These are phyloP conservation scores for Glebionis coronaria DNA, from an alignment of 129 eudicot species.

Conservation along the genomic window DNA sequence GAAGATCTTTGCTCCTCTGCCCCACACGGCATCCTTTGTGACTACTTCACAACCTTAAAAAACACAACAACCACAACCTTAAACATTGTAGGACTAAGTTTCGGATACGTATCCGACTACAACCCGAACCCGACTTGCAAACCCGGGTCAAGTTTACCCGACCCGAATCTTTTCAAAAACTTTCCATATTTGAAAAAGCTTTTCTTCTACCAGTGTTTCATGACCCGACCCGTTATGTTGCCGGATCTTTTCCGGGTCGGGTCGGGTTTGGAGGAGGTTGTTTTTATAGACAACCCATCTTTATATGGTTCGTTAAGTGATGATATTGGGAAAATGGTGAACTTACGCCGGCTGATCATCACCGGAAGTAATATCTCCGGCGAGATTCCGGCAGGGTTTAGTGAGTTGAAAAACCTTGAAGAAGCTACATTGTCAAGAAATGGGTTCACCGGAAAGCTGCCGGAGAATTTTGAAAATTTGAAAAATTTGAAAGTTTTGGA, in stretches of 20 bases:
- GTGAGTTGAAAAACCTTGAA: slow-evolving; percentile 42
- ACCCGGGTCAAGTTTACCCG: slow-evolving; percentile 28
- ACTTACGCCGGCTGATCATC: slow-evolving; percentile 53
- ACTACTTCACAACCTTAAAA: slow-evolving; percentile 28
- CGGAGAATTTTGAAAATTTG: slow-evolving; percentile 31
- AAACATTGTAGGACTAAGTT: slow-evolving; percentile 50
- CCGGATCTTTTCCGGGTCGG: slow-evolving; percentile 39
- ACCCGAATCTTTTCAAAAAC: slow-evolving; percentile 27
- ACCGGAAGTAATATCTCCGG: slow-evolving; percentile 64
- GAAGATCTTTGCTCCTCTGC: slow-evolving; percentile 70
- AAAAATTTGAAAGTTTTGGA: slow-evolving; percentile 60
- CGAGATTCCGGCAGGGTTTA: slow-evolving; percentile 45
- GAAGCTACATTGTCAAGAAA: slow-evolving; percentile 63
- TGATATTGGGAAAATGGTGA: slow-evolving; percentile 27
- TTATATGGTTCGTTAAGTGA: slow-evolving; percentile 48
- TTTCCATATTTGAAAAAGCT: slow-evolving; percentile 47
- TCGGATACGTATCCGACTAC: slow-evolving; percentile 65
- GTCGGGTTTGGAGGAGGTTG: slow-evolving; percentile 49
- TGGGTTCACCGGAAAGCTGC: slow-evolving; percentile 35
- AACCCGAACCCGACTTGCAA: slow-evolving; percentile 63
- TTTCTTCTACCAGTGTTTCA: slow-evolving; percentile 70
- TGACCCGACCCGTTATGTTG: slow-evolving; percentile 26
- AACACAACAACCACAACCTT: slow-evolving; percentile 1
- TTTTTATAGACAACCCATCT: slow-evolving; percentile 52
- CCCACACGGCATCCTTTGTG: slow-evolving; percentile 83